Base-by-base conservation (phyloP, 2,329 filamentous ascomycete species). In the Rutstroemia sp. region DNA sequence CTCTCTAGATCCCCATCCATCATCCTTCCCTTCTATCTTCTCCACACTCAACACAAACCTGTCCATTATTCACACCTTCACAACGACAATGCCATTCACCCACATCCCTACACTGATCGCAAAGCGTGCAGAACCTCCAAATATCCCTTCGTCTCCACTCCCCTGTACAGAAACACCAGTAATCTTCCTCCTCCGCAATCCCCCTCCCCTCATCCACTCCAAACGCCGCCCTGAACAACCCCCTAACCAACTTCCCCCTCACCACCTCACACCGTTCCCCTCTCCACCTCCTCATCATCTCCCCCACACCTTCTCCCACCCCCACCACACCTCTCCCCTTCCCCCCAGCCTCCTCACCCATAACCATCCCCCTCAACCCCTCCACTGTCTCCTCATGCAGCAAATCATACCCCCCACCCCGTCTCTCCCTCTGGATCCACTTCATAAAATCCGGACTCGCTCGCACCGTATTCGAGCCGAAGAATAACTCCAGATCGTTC, bases 371-470 rank as follows among this genome's bases (percentile, higher is more conserved):
- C n/a, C 44, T 54, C 10, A 54, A 39, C 19, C 39, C 30, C 41
- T 54, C 52, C 1, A 41, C 47, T 12, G 46, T 50, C 23, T 44
- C 38, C 4, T 21, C 16, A 38, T 50, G n/a, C 16, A 42, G 3
- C 2, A 55, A 23, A 25, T 51, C 46, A 23, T 50, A 55, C n/a
- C 25, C 41, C 23, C 53, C 53, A 10, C 27, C 37, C 14, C 46
- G 45, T 23, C 34, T 50, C 21, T 50, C 46, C 37, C 18, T 50
- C 9, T 38, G 27, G 39, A 55, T 55, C 53, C 53, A 55, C 34
- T 27, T 50, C 19, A 55, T 6, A 18, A 55, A 34, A 14, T 55
- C 53, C 5, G n/a, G 25, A 18, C 38, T 50, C 6, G 46, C 53
- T 10, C 5, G 3, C 2, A 51, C 16, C 9, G 12, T 14, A 10